Evolutionary conservation across 2,329 filamentous ascomycete genomes (phyloP).

Genomic region (Stemphylium lycopersici): DNA sequence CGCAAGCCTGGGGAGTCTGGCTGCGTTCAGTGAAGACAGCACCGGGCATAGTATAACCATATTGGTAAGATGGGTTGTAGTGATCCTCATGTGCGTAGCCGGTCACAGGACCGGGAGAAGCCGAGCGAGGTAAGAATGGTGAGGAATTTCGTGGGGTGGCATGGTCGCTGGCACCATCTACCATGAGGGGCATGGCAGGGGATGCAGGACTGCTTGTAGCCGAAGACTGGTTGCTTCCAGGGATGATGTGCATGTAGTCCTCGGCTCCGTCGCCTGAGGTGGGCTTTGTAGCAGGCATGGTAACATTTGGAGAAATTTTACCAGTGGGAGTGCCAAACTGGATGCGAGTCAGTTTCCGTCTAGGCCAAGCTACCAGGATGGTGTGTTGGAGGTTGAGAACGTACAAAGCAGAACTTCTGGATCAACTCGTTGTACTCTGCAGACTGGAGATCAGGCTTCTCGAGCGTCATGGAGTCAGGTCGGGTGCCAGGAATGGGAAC

Average conservation of each 20-base stretch:
- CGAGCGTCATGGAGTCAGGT: slow-evolving; percentile 62
- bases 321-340: slow-evolving; percentile 58
- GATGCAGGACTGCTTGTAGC: slow-evolving; percentile 47
- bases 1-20: slow-evolving; percentile 53
- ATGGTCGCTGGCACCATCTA: slow-evolving; percentile 50
- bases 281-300: slow-evolving; percentile 30
- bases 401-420: slow-evolving; percentile 99
- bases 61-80: slow-evolving; percentile 51
- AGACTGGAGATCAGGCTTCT: slow-evolving; percentile 76
- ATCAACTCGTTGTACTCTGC: slow-evolving; percentile 95
- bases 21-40: slow-evolving; percentile 53
- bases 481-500: slow-evolving; percentile 50
- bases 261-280: slow-evolving; percentile 36
- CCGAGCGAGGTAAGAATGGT: slow-evolving; percentile 48
- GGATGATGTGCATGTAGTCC: slow-evolving; percentile 38
- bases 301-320: slow-evolving; percentile 47
- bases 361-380: slow-evolving; percentile 43
- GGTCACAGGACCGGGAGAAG: slow-evolving; percentile 52
- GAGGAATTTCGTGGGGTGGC: slow-evolving; percentile 36
- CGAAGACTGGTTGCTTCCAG: slow-evolving; percentile 44
- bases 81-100: slow-evolving; percentile 50
- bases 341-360: slow-evolving; percentile 49
- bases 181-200: slow-evolving; percentile 38
- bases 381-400: slow-evolving; percentile 60
- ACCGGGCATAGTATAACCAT: slow-evolving; percentile 49